A percentile compares a stretch with the other conserved stretches of the same genome.
These are phyloP conservation scores for Moesziomyces aphidis DNA, from an alignment of 1,284 basidiomycete species.

Conservation along the genomic window DNA sequence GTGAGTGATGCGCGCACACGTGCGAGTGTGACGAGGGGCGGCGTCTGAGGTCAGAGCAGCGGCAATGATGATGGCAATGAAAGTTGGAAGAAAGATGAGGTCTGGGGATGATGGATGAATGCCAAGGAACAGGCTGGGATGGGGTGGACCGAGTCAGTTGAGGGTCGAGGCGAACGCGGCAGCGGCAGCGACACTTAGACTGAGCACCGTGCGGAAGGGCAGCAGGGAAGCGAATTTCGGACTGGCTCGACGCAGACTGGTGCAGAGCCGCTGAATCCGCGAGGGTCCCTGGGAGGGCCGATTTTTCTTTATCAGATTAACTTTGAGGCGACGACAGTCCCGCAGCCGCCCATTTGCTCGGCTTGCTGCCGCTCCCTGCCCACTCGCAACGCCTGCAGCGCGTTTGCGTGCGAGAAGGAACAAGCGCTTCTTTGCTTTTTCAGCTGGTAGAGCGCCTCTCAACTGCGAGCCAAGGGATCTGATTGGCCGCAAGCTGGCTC, in stretches of 20 bases:
- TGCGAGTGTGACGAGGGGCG: not conserved
- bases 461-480: not conserved
- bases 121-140: too few relatives aligned
- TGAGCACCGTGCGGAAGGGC: too few relatives aligned
- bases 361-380: too few relatives aligned
- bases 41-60: not conserved
- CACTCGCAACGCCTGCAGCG: too few relatives aligned
- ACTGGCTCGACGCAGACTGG: not conserved
- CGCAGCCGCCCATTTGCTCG: too few relatives aligned
- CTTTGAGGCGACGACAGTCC: too few relatives aligned
- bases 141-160: too few relatives aligned
- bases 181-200: too few relatives aligned
- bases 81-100: too few relatives aligned
- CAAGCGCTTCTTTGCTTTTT: not conserved
- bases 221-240: not conserved
- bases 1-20: not conserved
- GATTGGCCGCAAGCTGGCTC: not conserved
- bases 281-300: not conserved
- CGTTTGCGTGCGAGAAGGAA: not conserved
- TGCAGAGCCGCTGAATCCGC: not conserved
- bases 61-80: too few relatives aligned
- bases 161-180: too few relatives aligned
- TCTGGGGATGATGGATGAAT: too few relatives aligned
- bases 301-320: not conserved
- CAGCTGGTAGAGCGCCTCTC: not conserved